Conservation (phyloP, 495 filamentous ascomycete genomes). For the Talaromyces liani region DNA sequence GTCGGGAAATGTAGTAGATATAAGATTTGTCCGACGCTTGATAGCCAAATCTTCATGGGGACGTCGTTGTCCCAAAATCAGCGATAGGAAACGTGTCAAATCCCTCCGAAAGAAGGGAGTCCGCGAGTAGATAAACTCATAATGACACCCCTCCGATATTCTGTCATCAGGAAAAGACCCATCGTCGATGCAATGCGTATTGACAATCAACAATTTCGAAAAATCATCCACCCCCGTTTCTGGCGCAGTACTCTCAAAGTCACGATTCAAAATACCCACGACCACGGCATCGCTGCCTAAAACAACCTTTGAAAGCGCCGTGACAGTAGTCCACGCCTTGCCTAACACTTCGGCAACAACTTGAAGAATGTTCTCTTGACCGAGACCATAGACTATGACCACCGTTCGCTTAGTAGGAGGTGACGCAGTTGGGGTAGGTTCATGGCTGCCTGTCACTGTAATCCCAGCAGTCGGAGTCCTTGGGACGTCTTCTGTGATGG, state of each 20-base stretch:
- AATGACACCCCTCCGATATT: constrained; percentile 60
- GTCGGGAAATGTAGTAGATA: constrained; percentile 81
- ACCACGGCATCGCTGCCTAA: constrained; percentile 44
- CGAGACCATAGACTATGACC: constrained; percentile 53
- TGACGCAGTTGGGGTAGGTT: background rate
- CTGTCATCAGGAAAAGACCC: constrained; percentile 57
- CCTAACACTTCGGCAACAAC: constrained; percentile 63
- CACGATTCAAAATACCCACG: constrained; percentile 47
- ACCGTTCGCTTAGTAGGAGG: constrained; percentile 20
- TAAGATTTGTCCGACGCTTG: constrained; percentile 71
- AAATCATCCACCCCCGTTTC: constrained; percentile 38
- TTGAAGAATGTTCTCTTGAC: constrained; percentile 58
- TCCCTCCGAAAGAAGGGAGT: constrained; percentile 66
- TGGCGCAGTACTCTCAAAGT: constrained; percentile 43
- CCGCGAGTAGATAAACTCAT: constrained; percentile 75
- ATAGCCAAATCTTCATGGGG: constrained; percentile 67
- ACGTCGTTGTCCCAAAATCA: constrained; percentile 67
- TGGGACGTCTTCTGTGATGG: background rate
- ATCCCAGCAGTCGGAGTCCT: background rate
- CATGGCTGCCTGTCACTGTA: constrained; percentile 4
- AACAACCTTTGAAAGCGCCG: constrained; percentile 42
- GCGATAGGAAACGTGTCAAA: constrained; percentile 65
- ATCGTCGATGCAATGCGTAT: constrained; percentile 64
- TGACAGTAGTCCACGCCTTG: constrained; percentile 52
- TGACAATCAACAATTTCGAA: constrained; percentile 52